Evolutionary conservation across 1,139 yeast genomes (phyloP).

Genomic region (Suhomyces atakaporum): DNA sequence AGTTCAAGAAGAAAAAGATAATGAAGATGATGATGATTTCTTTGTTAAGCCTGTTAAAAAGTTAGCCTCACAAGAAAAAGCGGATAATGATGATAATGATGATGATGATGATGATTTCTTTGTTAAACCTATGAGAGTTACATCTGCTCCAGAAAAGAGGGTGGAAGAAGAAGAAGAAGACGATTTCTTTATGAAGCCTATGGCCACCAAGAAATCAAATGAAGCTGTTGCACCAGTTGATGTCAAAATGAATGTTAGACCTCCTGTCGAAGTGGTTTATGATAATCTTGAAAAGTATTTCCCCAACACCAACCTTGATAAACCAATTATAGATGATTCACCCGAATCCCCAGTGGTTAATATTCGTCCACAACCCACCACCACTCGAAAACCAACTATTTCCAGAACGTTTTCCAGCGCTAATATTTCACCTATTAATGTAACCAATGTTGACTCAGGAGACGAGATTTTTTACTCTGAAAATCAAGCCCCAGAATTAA

Average conservation of each 20-base stretch:
- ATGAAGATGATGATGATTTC: conserved; percentile 22
- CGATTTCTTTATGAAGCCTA: conserved; percentile 35
- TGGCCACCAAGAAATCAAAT: conserved; percentile 13
- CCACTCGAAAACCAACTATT: conserved; percentile 37
- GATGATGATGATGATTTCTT: conserved; percentile 34
- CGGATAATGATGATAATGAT: conserved; percentile 14
- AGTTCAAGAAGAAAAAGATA: conserved; percentile 14
- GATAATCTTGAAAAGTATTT: conserved; percentile 89
- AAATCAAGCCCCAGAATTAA: conserved; percentile 28
- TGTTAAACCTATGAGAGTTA: conserved; percentile 32
- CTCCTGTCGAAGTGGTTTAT: conserved; percentile 92
- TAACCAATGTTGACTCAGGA: conserved; percentile 25
- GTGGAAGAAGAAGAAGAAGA: conserved; percentile 29
- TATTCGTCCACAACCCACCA: conserved; percentile 6
- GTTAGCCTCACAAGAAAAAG: conserved; percentile 16
- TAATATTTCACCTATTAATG: conserved; percentile 41
- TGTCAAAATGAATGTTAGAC: conserved; percentile 59
- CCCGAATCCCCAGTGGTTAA: conserved; percentile 53
- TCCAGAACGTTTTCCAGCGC: conserved; percentile 53
- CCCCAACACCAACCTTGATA: conserved; percentile 90
- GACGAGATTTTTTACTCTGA: conserved; percentile 42
- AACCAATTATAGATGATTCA: conserved; percentile 84
- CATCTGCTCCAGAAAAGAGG: not conserved
- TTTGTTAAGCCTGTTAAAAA: conserved; percentile 34
- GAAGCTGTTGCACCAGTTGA: conserved; percentile 3